phyloP scores from a whole-genome alignment of 139 green algal genomes.

The Tetradesmus lagerheimii region DNA sequence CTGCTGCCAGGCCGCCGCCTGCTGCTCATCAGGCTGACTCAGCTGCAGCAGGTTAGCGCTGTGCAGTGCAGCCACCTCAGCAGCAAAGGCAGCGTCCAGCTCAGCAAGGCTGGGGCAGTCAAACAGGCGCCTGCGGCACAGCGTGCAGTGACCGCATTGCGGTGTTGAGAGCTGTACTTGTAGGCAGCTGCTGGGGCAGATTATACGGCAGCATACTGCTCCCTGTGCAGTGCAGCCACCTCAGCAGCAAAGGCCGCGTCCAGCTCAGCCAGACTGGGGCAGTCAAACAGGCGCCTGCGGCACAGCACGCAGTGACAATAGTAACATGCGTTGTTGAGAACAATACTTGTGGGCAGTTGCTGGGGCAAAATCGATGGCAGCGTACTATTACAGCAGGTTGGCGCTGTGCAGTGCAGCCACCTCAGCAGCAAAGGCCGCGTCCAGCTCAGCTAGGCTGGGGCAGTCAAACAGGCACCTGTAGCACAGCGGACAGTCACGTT shows the following conservation, averaged over 20 bases:
- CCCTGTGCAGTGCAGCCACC: no score
- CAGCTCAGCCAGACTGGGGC: constrained; percentile 17
- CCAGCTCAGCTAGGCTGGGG: constrained; percentile 23
- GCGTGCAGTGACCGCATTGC: neutral
- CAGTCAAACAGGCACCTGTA: constrained; percentile 17
- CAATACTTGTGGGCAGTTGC: no score
- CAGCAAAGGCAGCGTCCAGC: constrained; percentile 38
- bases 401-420: no score
- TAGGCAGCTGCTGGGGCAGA: no score
- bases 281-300: constrained; percentile 12
- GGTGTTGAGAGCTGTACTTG: no score
- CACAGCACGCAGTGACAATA: neutral
- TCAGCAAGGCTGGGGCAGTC: neutral
- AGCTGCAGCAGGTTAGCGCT: constrained; percentile 28
- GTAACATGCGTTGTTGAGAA: no score
- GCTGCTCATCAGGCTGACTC: constrained; percentile 3
- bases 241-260: constrained; percentile 37
- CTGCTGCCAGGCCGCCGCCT: neutral
- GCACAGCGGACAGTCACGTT: neutral
- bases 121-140: constrained; percentile 30
- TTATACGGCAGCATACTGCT: no score
- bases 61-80: constrained; percentile 28
- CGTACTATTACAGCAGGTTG: constrained; percentile 25
- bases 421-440: constrained; percentile 37
- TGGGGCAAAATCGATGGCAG: no score